These are phyloP conservation scores for Serendipita vermifera DNA, from an alignment of 768 basidiomycete genomes.

Conservation along the genomic window DNA sequence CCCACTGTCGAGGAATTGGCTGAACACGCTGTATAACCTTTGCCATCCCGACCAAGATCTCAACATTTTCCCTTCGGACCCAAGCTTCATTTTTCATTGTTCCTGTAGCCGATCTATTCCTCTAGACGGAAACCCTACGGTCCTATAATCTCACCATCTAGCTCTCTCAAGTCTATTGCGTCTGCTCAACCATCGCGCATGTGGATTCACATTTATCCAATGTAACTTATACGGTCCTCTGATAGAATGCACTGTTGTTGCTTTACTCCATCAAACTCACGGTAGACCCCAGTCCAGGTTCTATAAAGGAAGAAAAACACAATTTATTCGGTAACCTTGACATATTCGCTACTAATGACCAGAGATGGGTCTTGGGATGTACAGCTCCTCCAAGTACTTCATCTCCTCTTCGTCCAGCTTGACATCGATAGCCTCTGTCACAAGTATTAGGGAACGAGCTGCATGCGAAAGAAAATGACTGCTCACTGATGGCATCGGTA, in stretches of 20 bases:
- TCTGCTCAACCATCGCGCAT: constrained; percentile 11
- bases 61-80: not conserved
- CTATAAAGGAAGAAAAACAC: too few relatives aligned
- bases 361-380: constrained; percentile 31
- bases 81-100: not conserved
- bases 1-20: constrained; percentile 72
- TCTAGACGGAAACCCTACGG: constrained; percentile 36
- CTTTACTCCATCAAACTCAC: not conserved
- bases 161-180: not conserved
- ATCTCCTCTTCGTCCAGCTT: constrained; percentile 43
- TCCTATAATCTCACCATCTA: not conserved
- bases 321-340: too few relatives aligned
- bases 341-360: too few relatives aligned
- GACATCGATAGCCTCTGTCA: constrained; percentile 32
- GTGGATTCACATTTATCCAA: too few relatives aligned
- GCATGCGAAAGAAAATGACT: not conserved
- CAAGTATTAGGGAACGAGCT: not conserved
- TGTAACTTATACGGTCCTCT: too few relatives aligned
- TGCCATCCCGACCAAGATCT: not conserved
- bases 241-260: constrained; percentile 1
- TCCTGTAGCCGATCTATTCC: constrained; percentile 24
- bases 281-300: too few relatives aligned
- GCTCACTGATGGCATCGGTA: constrained; percentile 36
- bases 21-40: constrained; percentile 16
- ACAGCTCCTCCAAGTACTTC: constrained; percentile 42